Base-by-base conservation (phyloP, 2,329 filamentous ascomycete genomes). In the Cladosporium sp. region DNA sequence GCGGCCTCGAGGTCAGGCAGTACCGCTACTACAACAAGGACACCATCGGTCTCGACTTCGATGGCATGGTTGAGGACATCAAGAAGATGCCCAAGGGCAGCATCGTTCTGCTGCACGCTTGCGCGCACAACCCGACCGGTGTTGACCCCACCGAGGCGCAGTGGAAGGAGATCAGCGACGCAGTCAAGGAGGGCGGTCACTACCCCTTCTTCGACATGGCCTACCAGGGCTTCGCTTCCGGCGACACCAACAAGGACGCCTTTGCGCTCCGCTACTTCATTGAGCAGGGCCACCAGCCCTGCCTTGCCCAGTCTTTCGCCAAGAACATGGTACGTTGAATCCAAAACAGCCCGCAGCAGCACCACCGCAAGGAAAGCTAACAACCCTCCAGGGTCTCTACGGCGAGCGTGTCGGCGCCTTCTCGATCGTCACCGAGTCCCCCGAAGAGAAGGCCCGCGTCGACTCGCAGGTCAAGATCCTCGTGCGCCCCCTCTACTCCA, bases 1-100 rank as follows among this genome's bases (percentile, higher is more conserved):
- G 89, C 32, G 89, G 91, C 54, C 82, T 98, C 60, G 81, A 88
- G 74, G 90, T 97, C 58, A 84, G 91, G 76, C 89, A 91, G 77
- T 98, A 98, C 82, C 82, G 89, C 66, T 98, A 98, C 84, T 98
- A 97, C 80, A 89, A 97, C 84, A 95, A 95, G 81, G 85, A 95
- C 70, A 97, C 92, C 68, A 97, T 96, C 70, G 91, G 91, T 53
- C 86, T 98, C 60, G 93, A 98, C 80, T 97, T 96, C 68, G 89
- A 95, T 62, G 93, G 93, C 66, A 82, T 98, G 80, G 69, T 96
- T 55, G 85, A 82, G 66, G 91, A 97, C 72, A 85, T 98, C 76
- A 90, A 95, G 78, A 82, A 80, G 61, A 89, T 92, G 54, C 90
- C 91, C 63, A 83, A 86, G 72, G 85, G 85, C 72, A 95, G 87